phyloP scores from a whole-genome alignment of 495 filamentous ascomycete species.

The Cenococcum geophilum region DNA sequence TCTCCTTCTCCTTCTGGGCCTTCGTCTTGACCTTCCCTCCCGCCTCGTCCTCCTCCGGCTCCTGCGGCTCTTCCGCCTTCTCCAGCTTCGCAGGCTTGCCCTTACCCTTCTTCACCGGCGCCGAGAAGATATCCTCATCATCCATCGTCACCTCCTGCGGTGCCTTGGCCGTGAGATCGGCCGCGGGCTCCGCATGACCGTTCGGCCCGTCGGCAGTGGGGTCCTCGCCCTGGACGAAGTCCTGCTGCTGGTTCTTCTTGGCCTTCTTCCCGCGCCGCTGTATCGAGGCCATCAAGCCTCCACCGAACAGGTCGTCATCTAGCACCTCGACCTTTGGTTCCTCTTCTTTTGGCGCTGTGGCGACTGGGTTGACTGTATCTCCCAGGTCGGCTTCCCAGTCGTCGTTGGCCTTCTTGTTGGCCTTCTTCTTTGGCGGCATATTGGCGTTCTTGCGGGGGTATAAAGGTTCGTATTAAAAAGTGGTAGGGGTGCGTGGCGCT shows the following conservation, averaged over 20 bases:
- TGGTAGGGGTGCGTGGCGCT: too few species aligned
- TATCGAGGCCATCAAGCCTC: constrained; percentile 77
- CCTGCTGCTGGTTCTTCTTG: constrained; percentile 75
- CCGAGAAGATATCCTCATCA: constrained; percentile 65
- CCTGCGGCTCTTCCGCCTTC: constrained; percentile 40
- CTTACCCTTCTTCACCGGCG: constrained; percentile 58
- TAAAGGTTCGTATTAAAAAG: too few species aligned
- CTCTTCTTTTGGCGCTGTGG: constrained; percentile 37
- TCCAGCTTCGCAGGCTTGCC: constrained; percentile 43
- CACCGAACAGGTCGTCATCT: constrained; percentile 49
- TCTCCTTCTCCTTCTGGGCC: constrained; percentile 95
- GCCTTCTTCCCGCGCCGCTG: constrained; percentile 88
- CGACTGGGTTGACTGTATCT: constrained; percentile 54
- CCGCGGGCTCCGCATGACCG: constrained; percentile 33
- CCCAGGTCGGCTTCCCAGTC: constrained; percentile 97
- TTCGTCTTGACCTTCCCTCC: constrained; percentile 77
- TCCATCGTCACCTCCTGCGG: constrained; percentile 83
- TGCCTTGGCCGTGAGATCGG: constrained; percentile 56
- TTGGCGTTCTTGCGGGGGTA: not conserved
- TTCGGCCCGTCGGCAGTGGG: constrained; percentile 36
- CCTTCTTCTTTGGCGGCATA: constrained; percentile 94
- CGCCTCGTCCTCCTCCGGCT: constrained; percentile 51
- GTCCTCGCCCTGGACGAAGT: constrained; percentile 69
- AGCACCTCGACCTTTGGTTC: constrained; percentile 34
- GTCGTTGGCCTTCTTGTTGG: constrained; percentile 71